Percentiles rank a stretch among this genome's conserved stretches.
Evolutionary conservation across 352 stramenopile species (phyloP).

Genomic region (Phytopythium vexans): DNA sequence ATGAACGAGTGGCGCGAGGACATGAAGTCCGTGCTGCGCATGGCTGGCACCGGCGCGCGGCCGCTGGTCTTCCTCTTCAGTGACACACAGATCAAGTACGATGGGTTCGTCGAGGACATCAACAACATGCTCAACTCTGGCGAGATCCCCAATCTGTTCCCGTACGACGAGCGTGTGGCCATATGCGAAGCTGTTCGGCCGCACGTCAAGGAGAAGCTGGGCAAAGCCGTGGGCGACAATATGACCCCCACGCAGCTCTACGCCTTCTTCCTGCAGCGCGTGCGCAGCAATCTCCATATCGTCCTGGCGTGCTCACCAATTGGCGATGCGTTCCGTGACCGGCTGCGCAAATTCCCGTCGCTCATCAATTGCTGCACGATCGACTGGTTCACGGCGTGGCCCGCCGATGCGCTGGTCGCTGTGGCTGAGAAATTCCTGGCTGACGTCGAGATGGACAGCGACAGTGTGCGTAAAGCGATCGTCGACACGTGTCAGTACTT

Average conservation of each 20-base stretch:
- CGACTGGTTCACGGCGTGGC: slow-evolving; percentile 96
- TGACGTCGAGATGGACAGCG: slow-evolving; percentile 87
- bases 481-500: slow-evolving; percentile 93
- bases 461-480: slow-evolving; percentile 67
- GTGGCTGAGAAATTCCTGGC: slow-evolving; percentile 92
- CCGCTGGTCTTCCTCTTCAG: slow-evolving; percentile 94
- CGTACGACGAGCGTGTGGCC: slow-evolving; percentile 88
- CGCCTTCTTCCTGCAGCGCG: slow-evolving; percentile 91
- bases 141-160: slow-evolving; percentile 95
- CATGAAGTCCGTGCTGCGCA: slow-evolving; percentile 91
- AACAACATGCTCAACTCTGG: slow-evolving; percentile 96
- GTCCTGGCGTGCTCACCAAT: slow-evolving; percentile 94
- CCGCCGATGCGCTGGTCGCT: slow-evolving; percentile 89
- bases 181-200: slow-evolving; percentile 90
- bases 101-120: slow-evolving; percentile 95
- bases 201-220: slow-evolving; percentile 90
- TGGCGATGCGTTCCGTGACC: slow-evolving; percentile 91
- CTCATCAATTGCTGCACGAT: slow-evolving; percentile 98
- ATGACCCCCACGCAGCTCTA: slow-evolving; percentile 92
- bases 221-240: slow-evolving; percentile 87
- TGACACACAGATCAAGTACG: slow-evolving; percentile 95
- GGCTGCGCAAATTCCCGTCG: slow-evolving; percentile 93
- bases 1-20: slow-evolving; percentile 95
- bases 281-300: slow-evolving; percentile 92
- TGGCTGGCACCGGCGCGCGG: slow-evolving; percentile 80